Percentiles rank a stretch among this genome's conserved stretches.
Evolutionary conservation across 768 basidiomycete genomes (phyloP).

Genomic region (Tephrocybe sp.): DNA sequence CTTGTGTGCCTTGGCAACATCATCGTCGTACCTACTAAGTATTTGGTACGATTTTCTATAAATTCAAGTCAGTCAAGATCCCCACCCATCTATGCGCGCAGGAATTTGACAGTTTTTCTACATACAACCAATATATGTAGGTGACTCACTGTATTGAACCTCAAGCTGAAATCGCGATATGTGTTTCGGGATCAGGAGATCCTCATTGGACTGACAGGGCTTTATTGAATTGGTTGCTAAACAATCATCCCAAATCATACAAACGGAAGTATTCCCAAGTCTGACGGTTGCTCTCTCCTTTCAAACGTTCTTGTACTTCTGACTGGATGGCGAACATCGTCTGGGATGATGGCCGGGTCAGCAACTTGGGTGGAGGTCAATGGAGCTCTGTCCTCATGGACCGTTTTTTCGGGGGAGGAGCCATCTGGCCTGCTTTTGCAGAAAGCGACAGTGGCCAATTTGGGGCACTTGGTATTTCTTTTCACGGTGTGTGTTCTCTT

Average conservation of each 20-base stretch:
- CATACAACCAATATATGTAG: too few relatives aligned
- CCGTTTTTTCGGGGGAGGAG: constrained; percentile 4
- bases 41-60: too few relatives aligned
- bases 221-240: too few relatives aligned
- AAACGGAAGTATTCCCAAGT: background rate
- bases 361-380: background rate
- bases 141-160: too few relatives aligned
- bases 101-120: too few relatives aligned
- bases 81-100: too few relatives aligned
- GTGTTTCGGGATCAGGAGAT: too few relatives aligned
- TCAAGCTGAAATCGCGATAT: too few relatives aligned
- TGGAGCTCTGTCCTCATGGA: background rate
- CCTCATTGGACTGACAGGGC: too few relatives aligned
- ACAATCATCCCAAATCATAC: background rate
- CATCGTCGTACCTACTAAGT: too few relatives aligned
- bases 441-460: constrained; percentile 1
- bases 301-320: background rate
- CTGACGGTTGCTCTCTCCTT: background rate
- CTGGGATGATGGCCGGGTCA: constrained; percentile 1
- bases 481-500: background rate
- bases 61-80: too few relatives aligned
- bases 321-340: constrained; percentile 6
- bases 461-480: background rate
- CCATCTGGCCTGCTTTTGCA: constrained; percentile 6
- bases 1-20: too few relatives aligned